These are phyloP conservation scores for Fraxinus americana DNA, from an alignment of 257 asterid genomes.

Conservation along the genomic window DNA sequence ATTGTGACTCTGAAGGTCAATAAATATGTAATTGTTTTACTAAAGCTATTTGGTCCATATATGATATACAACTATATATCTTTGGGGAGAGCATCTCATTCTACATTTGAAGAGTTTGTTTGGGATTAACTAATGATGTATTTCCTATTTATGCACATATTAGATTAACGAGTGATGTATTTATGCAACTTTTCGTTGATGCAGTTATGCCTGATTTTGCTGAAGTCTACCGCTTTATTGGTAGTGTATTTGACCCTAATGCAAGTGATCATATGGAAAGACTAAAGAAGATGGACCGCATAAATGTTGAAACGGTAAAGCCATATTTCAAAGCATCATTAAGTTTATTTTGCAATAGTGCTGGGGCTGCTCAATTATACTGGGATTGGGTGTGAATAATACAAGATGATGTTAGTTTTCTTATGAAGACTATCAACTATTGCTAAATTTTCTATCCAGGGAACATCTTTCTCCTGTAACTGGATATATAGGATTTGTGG, in stretches of 20 bases:
- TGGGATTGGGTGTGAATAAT: not conserved
- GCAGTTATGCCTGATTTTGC: constrained; percentile 83
- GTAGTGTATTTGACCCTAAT: constrained; percentile 71
- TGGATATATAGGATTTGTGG: not conserved
- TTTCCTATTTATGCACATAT: not conserved
- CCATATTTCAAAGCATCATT: not conserved
- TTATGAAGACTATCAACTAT: not conserved
- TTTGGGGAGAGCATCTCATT: not conserved
- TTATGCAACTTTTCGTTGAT: constrained; percentile 1
- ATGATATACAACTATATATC: not conserved
- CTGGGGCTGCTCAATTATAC: not conserved
- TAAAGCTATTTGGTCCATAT: not conserved
- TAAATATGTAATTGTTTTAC: not conserved
- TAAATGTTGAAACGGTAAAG: constrained; percentile 80
- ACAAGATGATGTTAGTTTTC: not conserved
- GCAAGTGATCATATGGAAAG: constrained; percentile 57
- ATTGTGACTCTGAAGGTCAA: not conserved
- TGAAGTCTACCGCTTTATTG: constrained; percentile 66
- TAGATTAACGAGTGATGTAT: not conserved
- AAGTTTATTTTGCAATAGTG: not conserved
- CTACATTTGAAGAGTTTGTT: not conserved
- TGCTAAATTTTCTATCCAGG: not conserved
- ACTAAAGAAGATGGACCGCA: constrained; percentile 67
- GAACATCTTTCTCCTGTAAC: not conserved
- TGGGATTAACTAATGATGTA: not conserved